phyloP scores from a whole-genome alignment of 1,284 basidiomycete genomes.

The Leccinum griseonigrum region DNA sequence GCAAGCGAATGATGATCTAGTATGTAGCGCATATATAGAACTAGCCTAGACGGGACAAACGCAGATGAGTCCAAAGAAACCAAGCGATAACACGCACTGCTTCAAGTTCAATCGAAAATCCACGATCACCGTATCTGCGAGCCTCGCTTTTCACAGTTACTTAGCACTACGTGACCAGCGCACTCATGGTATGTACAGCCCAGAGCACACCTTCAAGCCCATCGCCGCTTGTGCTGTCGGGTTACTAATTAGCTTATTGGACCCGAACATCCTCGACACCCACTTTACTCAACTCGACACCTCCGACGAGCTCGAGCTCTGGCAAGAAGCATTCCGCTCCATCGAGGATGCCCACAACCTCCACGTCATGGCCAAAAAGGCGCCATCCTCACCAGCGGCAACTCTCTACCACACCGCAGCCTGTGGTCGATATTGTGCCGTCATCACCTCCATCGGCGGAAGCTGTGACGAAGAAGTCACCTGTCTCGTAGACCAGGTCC shows the following conservation, averaged over 20 bases:
- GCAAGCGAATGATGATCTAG: too few species aligned
- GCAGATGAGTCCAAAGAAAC: too few species aligned
- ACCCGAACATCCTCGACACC: slow-evolving; percentile 96
- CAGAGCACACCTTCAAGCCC: too few species aligned
- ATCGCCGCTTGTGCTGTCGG: too few species aligned
- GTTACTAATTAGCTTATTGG: slow-evolving; percentile 82
- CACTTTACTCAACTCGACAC: slow-evolving; percentile 97
- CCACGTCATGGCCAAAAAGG: slow-evolving; percentile 90
- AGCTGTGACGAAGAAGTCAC: slow-evolving; percentile 78
- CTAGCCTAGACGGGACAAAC: too few species aligned
- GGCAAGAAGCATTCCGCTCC: slow-evolving; percentile 99
- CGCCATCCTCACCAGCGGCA: slow-evolving; percentile 93
- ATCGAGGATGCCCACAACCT: slow-evolving; percentile 99
- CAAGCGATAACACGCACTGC: too few species aligned
- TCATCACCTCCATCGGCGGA: slow-evolving; percentile 64
- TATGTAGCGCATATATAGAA: too few species aligned
- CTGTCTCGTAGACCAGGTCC: slow-evolving; percentile 87
- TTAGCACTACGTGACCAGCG: too few species aligned
- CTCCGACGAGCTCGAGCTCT: slow-evolving; percentile 98
- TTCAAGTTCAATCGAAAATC: too few species aligned
- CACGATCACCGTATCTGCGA: too few species aligned
- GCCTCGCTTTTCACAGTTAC: too few species aligned
- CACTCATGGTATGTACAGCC: too few species aligned
- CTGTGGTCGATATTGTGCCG: slow-evolving; percentile 83
- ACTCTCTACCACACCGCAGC: slow-evolving; percentile 98